Conservation (phyloP, 106 monocot species). For the Dioscorea zingiberensis region DNA sequence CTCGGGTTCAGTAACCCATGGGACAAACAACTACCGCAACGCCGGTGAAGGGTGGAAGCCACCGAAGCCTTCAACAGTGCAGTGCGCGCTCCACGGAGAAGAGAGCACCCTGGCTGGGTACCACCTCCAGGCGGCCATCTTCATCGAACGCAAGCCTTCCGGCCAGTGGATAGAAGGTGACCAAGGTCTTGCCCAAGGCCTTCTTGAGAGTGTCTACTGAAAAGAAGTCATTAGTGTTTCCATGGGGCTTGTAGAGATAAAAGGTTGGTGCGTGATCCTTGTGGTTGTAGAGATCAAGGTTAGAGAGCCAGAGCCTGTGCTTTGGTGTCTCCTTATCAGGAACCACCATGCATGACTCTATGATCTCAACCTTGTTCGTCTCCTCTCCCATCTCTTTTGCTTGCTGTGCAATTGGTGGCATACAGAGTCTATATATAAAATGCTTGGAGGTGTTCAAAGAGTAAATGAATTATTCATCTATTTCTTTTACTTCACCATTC, state of each 20-base stretch:
- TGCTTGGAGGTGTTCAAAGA: slow-evolving; percentile 3
- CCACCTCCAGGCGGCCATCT: slow-evolving; percentile 34
- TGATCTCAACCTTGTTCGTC: too few relatives aligned
- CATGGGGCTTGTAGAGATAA: slow-evolving; percentile 16
- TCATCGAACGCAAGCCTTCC: slow-evolving; percentile 26
- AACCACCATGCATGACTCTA: slow-evolving; percentile 13
- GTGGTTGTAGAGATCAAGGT: slow-evolving; percentile 14
- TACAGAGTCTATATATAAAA: too few relatives aligned
- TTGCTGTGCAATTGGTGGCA: too few relatives aligned
- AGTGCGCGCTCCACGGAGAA: slow-evolving; percentile 24
- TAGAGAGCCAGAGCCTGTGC: slow-evolving; percentile 20
- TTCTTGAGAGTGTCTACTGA: slow-evolving; percentile 8
- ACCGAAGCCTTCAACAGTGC: slow-evolving; percentile 32
- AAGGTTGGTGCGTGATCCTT: slow-evolving; percentile 18
- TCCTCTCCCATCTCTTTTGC: too few relatives aligned
- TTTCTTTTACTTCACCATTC: too few relatives aligned
- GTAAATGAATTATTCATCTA: too few relatives aligned
- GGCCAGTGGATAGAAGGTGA: slow-evolving; percentile 44
- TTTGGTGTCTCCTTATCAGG: slow-evolving; percentile 13
- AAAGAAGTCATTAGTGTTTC: not conserved
- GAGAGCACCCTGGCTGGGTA: slow-evolving; percentile 54
- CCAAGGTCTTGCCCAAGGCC: slow-evolving; percentile 25
- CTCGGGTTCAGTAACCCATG: not conserved
- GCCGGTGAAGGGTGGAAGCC: slow-evolving; percentile 42
- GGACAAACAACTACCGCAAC: slow-evolving; percentile 22